phyloP scores from a whole-genome alignment of 1,284 basidiomycete genomes.

The Cutaneotrichosporon spelunceum region DNA sequence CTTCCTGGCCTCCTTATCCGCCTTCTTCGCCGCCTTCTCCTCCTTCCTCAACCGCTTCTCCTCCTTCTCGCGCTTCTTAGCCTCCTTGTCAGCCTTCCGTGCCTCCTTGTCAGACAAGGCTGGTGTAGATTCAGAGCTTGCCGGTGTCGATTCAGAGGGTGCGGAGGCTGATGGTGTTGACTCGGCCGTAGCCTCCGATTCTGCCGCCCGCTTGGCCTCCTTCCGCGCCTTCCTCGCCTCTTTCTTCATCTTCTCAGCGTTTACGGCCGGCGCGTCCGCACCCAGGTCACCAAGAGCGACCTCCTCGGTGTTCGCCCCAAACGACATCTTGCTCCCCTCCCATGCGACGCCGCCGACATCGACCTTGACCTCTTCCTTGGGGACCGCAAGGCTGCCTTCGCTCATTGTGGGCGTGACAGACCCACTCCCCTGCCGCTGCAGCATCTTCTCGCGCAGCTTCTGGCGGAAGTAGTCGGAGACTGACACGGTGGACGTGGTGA shows the following conservation, averaged over 20 bases:
- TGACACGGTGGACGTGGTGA: slow-evolving; percentile 41
- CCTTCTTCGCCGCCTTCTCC: background rate
- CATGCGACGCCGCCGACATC: slow-evolving; percentile 35
- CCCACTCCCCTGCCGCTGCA: slow-evolving; percentile 33
- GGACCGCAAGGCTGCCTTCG: slow-evolving; percentile 28
- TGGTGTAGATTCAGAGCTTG: background rate
- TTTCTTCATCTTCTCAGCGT: background rate
- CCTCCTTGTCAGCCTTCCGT: background rate
- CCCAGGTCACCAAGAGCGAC: slow-evolving; percentile 18
- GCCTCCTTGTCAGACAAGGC: background rate
- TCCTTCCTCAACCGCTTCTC: background rate
- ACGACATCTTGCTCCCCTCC: slow-evolving; percentile 41
- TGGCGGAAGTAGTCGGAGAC: slow-evolving; percentile 51
- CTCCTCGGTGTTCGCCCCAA: slow-evolving; percentile 26
- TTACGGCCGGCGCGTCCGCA: slow-evolving; percentile 18
- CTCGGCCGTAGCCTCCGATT: background rate
- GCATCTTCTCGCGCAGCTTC: slow-evolving; percentile 48
- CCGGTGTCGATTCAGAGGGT: background rate
- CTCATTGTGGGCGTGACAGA: slow-evolving; percentile 23
- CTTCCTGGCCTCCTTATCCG: background rate
- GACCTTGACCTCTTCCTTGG: slow-evolving; percentile 32
- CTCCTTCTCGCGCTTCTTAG: background rate
- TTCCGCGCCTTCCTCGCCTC: slow-evolving; percentile 10
- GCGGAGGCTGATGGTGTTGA: background rate
- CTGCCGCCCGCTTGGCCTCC: slow-evolving; percentile 28